Evolutionary conservation across 1,284 basidiomycete genomes (phyloP), one percentile per base, ranked within the genome.

Genomic region (Leucoagaricus sp.): DNA sequence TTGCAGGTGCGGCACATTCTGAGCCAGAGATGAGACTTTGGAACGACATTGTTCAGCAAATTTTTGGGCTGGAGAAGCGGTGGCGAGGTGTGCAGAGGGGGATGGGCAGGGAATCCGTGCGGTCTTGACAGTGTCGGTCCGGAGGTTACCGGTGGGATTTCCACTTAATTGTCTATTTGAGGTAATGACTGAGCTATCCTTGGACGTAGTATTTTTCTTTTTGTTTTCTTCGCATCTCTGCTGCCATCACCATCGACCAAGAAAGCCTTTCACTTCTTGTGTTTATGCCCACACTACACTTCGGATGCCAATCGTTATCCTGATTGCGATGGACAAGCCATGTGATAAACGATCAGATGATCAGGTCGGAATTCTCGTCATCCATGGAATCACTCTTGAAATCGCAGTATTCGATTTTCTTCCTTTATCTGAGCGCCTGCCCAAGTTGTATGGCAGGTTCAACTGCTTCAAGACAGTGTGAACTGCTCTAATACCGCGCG

Each of bases 1-100:
- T 98, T 55, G 88, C 83, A 5, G 87, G 81, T 21, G 87, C 84
- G 7, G 90, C 90, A 73, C 96, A 97, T 74, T 96, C 96, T 53
- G 94, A 85, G 61, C 94, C 95, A 55, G 91, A 94, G 62, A 98
- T 85, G 61, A 98, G 83, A 57, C 85, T 80, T 74, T 88, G 86
- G 50, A 91, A 78, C 19, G 88, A 89, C 89, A 91, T 90, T 59
- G 57, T 45, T 34, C 33, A 53, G 49, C 4, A 9, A 40, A 29
- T 60, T 57, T 60, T 53, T 58, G 57, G 55, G 55, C 58, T 9
- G 17, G 3, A 19, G 57, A 54, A 49, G 31, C 33, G 49, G 54
- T 52, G 29, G 53, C 50, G 36, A 7, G 9, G 36, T n/a, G 25
- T 47, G 26, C n/a, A 29, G 42, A 49, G 26, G 42, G 46, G 53